Evolutionary conservation across 345 rosid species (phyloP).

Genomic region (Populus euphratica): DNA sequence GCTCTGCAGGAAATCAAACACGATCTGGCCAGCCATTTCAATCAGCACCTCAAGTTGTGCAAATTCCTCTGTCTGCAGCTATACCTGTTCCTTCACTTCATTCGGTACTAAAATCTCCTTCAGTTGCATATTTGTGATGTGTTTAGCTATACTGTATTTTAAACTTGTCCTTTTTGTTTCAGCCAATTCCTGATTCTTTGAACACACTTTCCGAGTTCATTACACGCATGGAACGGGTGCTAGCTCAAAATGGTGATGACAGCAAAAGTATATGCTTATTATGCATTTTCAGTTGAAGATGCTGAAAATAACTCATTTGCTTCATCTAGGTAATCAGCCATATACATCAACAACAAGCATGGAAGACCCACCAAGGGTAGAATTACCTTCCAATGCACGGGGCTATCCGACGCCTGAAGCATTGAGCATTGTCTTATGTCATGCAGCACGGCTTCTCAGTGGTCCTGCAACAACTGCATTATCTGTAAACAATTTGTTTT

Average conservation of each 20-base stretch:
- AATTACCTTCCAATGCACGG: conserved; percentile 44
- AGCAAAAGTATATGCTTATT: conserved; percentile 2
- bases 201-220: conserved; percentile 72
- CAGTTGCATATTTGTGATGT: background rate
- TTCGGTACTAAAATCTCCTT: conserved; percentile 32
- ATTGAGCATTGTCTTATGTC: conserved; percentile 54
- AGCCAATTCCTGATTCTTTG: conserved; percentile 90
- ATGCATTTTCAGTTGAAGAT: conserved; percentile 5
- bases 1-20: conserved; percentile 49
- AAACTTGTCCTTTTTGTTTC: conserved; percentile 18
- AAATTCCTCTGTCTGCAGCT: conserved; percentile 54
- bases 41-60: conserved; percentile 55
- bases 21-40: conserved; percentile 51
- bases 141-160: background rate
- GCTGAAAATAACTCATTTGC: conserved; percentile 20
- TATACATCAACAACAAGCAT: conserved; percentile 37
- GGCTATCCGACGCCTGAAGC: conserved; percentile 70
- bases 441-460: conserved; percentile 59
- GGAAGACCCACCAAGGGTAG: conserved; percentile 36
- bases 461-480: conserved; percentile 52
- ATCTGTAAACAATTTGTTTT: conserved; percentile 45
- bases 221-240: conserved; percentile 61
- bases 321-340: conserved; percentile 50
- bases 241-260: conserved; percentile 60
- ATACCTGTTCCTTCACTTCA: conserved; percentile 65